Evolutionary conservation across 2,329 filamentous ascomycete genomes (phyloP), one percentile per base, ranked within the genome.

Genomic region (Pseudogymnoascus sp.): DNA sequence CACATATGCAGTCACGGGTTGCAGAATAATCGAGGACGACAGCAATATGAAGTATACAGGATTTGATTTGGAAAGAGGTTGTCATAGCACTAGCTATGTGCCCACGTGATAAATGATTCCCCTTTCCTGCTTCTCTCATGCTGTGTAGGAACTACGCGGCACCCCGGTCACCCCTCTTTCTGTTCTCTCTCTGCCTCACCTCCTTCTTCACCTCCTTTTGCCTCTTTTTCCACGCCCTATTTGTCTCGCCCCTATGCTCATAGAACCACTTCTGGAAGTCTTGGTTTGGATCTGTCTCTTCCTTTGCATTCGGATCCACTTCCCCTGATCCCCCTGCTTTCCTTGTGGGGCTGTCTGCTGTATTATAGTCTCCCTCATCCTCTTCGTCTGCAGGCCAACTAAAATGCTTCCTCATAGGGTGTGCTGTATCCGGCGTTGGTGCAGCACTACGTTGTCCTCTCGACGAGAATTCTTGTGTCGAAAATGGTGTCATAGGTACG

Each of bases 361-460:
- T 74, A 9, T 78, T 74, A 7, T 79, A 76, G 1, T 78, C 76
- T 41, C 76, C 76, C 9, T 79, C 76, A 1, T 74, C 74, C n/a
- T 77, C 75, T 2, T 75, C 74, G 26, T 73, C 74, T 58, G 66
- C 75, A 40, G 80, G 74, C 79, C 82, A 85, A 26, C 87, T 78
- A 65, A 79, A 78, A 69, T 87, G 86, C 62, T 78, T 81, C 29
- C 84, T 83, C 40, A 79, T 85, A 1, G 89, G 85, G 63, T 92
- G 85, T 1, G 91, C 91, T 0, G 94, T 97, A 71, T 99, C 94
- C 0, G 94, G 94, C 0, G 94, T 99, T 0, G 94, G 94, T 2
- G 94, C 94, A 5, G 92, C 92, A 71, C 92, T 97, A 61, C 94
- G 83, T n/a, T 89, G 71, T 59, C 83, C 84, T 64, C 92, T 83